These are phyloP conservation scores for Trichoderma pleuroti DNA, from an alignment of 2,329 filamentous ascomycete genomes.

Conservation along the genomic window DNA sequence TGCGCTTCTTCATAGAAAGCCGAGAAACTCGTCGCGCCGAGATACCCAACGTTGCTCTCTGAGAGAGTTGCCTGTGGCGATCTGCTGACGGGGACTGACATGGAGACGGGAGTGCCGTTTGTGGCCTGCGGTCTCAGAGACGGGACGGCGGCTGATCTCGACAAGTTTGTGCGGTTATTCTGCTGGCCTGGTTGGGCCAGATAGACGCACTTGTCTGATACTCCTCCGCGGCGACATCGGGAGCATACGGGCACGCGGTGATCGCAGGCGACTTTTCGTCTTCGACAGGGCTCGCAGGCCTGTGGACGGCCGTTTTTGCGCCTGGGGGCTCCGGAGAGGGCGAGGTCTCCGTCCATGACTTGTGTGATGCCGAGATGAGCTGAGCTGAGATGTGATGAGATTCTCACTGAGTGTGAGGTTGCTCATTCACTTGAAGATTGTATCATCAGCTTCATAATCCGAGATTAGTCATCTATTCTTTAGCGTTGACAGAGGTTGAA, in stretches of 20 bases:
- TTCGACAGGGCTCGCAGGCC: constrained; percentile 16
- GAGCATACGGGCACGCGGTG: constrained; percentile 16
- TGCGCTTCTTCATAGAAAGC: constrained; percentile 17
- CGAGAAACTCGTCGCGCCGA: constrained; percentile 15
- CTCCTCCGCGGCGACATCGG: constrained; percentile 14
- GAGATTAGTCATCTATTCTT: neutral
- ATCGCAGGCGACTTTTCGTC: constrained; percentile 17
- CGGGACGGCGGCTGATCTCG: neutral
- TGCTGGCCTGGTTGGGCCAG: neutral
- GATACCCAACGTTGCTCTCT: constrained; percentile 12
- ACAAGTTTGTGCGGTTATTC: neutral
- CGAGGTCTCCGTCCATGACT: neutral
- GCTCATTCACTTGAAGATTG: neutral
- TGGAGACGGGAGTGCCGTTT: neutral
- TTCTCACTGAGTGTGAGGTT: neutral
- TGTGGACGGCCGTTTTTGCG: constrained; percentile 9
- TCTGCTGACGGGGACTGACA: neutral
- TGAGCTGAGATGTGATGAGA: neutral
- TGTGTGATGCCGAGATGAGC: neutral
- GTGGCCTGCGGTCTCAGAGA: neutral
- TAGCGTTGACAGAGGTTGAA: neutral
- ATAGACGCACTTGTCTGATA: constrained; percentile 14
- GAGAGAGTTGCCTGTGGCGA: neutral
- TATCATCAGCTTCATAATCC: neutral
- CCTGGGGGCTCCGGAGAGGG: neutral